These are phyloP conservation scores for Neofusicoccum cordaticola DNA, from an alignment of 2,329 filamentous ascomycete species.

Conservation along the genomic window DNA sequence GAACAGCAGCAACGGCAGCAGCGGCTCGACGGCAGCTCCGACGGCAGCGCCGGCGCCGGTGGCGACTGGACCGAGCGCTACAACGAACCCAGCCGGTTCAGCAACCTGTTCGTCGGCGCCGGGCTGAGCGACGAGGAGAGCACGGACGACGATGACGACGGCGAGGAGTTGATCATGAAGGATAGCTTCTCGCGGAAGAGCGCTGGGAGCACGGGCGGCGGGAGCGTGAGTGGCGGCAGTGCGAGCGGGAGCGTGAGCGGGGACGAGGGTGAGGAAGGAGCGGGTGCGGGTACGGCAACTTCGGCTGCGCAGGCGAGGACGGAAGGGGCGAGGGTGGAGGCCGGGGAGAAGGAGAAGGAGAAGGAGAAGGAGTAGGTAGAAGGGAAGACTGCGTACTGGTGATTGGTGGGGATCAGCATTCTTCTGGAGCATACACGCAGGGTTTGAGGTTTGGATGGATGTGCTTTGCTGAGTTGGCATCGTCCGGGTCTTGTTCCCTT, in stretches of 20 bases:
- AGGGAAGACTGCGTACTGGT: neutral
- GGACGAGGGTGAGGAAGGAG: neutral
- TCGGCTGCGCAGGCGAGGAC: neutral
- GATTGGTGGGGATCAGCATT: neutral
- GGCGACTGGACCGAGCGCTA: conserved; percentile 7
- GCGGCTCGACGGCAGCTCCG: neutral
- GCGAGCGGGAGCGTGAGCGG: neutral
- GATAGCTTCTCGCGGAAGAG: conserved; percentile 9
- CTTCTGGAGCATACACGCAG: no score
- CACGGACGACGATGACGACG: conserved; percentile 3
- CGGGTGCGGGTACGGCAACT: neutral
- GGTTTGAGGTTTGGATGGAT: neutral
- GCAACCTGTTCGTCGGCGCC: conserved; percentile 3
- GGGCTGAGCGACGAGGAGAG: neutral
- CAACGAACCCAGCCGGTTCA: neutral
- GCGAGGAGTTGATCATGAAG: conserved; percentile 11
- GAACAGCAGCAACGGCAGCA: neutral
- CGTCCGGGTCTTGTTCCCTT: neutral
- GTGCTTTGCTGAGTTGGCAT: neutral
- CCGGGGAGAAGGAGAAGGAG: neutral
- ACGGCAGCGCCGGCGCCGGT: neutral
- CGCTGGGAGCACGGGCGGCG: neutral
- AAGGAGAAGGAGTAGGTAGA: neutral
- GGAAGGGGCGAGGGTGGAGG: no score
- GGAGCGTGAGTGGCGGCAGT: neutral